phyloP scores from a whole-genome alignment of 441 rosid genomes.

The Mallotus japonicus region DNA sequence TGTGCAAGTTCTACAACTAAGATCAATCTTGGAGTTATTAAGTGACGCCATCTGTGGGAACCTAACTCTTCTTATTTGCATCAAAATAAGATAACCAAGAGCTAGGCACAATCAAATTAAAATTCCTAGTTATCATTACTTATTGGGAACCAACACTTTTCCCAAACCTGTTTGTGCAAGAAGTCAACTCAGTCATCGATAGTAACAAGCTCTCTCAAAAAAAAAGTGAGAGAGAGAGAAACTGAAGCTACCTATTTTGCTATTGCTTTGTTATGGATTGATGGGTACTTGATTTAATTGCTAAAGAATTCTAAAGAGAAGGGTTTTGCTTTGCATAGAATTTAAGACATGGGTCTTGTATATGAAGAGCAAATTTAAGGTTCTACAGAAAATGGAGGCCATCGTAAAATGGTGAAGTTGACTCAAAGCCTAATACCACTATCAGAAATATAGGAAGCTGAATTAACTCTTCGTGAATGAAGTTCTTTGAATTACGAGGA shows the following conservation, averaged over 20 bases:
- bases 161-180: too few relatives aligned
- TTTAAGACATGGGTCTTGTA: conserved; percentile 32
- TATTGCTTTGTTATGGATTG: conserved; percentile 2
- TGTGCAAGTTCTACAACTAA: too few relatives aligned
- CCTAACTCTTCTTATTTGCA: too few relatives aligned
- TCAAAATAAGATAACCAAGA: too few relatives aligned
- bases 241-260: conserved; percentile 8
- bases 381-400: too few relatives aligned
- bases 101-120: too few relatives aligned
- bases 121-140: too few relatives aligned
- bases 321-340: conserved; percentile 23
- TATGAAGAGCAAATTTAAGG: conserved; percentile 51
- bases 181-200: too few relatives aligned
- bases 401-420: conserved; percentile 43
- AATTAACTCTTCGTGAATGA: conserved; percentile 74
- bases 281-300: conserved; percentile 29
- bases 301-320: conserved; percentile 14
- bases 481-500: conserved; percentile 86
- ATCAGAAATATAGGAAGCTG: conserved; percentile 78
- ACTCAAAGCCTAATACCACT: conserved; percentile 44
- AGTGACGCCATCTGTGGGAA: too few relatives aligned
- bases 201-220: too few relatives aligned
- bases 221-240: conserved; percentile 5
- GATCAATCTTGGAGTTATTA: too few relatives aligned
- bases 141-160: too few relatives aligned